Base-by-base conservation (phyloP, 371 early-diverging fungal genomes). In the Zychaea mexicana region DNA sequence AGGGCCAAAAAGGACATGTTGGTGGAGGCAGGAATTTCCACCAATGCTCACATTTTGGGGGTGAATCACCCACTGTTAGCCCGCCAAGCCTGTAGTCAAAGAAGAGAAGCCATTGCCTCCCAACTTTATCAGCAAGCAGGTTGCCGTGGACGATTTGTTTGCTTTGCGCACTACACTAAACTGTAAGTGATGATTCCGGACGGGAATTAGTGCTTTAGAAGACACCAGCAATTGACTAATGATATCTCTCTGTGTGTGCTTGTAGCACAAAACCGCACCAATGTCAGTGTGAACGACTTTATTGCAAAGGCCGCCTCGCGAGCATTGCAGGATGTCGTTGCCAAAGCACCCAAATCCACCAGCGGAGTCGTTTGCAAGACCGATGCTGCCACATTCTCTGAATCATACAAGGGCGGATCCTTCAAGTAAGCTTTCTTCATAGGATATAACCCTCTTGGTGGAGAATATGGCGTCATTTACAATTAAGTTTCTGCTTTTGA, bases 231-330 rank as follows among this genome's bases (percentile, higher is more conserved):
- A n/a, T 0, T 12, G 1, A 42, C n/a, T 15, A 12, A 67, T 28
- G 66, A 32, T 26, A 38, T 0, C 26, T 8, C 10, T 33, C 9
- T 10, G 0, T 42, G 3, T 56, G 1, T 49, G 52, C n/a, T 21
- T 42, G n/a, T 58, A 86, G 82, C 78, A 32, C 78, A 83, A 71
- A 70, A 83, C 47, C 64, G 82, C 47, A 88, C 82, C 63, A 87
- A 87, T 79, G 82, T 92, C 17, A 90, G 90, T 49, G 86, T 95
- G 45, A 92, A 94, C 67, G 95, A 94, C 73, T 92, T 95, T 68
- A 87, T 94, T 67, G 88, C 91, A 74, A 93, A 93, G 82, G 95
- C 95, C 8, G 83, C 92, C 22, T 77, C 86, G 17, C 78, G 92
- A 45, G 91, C 95, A 4, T 75, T 94, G 64, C 82, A 84, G 45